Base-by-base conservation (phyloP, 2,329 filamentous ascomycete genomes). In the Hypoxylon sp. region DNA sequence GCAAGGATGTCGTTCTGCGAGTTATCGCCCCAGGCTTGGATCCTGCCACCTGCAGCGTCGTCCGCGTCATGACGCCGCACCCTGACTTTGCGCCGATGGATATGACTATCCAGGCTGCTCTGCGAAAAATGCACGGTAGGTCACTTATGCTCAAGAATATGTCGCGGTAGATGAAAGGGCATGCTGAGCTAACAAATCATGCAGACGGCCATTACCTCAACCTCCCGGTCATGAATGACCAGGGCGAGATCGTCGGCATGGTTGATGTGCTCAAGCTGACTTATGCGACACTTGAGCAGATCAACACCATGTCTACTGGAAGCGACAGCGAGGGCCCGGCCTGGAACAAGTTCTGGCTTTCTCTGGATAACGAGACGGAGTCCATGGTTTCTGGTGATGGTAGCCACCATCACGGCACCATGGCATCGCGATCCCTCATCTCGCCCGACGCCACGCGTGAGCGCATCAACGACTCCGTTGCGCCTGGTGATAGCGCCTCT, bases 281-380 rank as follows among this genome's bases (percentile, higher is more conserved):
- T 18, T 99, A 99, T 76, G 95, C 95, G 46, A 99, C 95, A 4
- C 84, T 99, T 49, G 95, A 99, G 77, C 94, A 97, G 80, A 92
- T 96, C 77, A 98, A 98, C 80, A 92, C 91, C 57, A 98, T 99
- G 88, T 88, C 85, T 2, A 63, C 60, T 35, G 92, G 88, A 49
- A 85, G 86, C 37, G 94, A 97, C 72, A 92, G 87, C 68, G 95
- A 99, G 77, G 95, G 95, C 0, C 95, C 95, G 4, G 95, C 95
- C 5, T 99, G 95, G 95, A 98, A 97, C 81, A 99, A 98, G 77
- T 99, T 99, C 79, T 99, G 95, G 95, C 82, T 98, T 66, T 98
- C 95, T 0, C 88, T 99, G 69, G 86, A 98, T 74, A 87, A 96
- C 69, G 94, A 97, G 74, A 94, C 93, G 11, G 95, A 98, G 76